phyloP scores from a whole-genome alignment of 1,284 basidiomycete genomes.

The Neonothopanus nambi region DNA sequence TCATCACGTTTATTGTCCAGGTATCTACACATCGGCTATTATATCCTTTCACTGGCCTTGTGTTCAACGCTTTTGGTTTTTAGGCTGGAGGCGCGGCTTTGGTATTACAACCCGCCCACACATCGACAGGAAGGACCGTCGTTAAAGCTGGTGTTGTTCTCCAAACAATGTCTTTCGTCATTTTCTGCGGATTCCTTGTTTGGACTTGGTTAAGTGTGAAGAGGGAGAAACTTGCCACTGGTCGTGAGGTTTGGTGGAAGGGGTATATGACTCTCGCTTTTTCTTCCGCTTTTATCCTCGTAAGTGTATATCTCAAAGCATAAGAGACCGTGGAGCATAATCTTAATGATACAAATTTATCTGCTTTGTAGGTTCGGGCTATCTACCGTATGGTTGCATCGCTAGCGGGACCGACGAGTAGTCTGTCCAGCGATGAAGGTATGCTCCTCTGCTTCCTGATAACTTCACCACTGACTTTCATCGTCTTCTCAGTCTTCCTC shows the following conservation, averaged over 20 bases:
- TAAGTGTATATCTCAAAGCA: no score
- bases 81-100: slow-evolving; percentile 16
- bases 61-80: no score
- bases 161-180: slow-evolving; percentile 26
- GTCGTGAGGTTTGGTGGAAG: slow-evolving; percentile 23
- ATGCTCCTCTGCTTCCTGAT: background rate
- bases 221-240: slow-evolving; percentile 12
- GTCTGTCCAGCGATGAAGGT: slow-evolving; percentile 9
- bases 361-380: background rate
- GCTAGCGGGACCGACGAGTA: background rate
- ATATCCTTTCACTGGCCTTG: background rate
- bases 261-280: slow-evolving; percentile 24
- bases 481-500: slow-evolving; percentile 32
- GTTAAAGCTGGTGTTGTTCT: slow-evolving; percentile 25
- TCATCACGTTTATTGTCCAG: slow-evolving; percentile 44
- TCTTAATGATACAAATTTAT: no score
- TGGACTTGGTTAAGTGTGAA: slow-evolving; percentile 17
- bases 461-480: background rate
- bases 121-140: slow-evolving; percentile 18
- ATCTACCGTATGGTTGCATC: slow-evolving; percentile 3
- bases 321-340: no score
- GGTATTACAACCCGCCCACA: slow-evolving; percentile 6
- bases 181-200: slow-evolving; percentile 23
- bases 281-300: slow-evolving; percentile 26
- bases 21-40: slow-evolving; percentile 18